Percentiles rank a stretch among this genome's conserved stretches.
Evolutionary conservation across 2,329 filamentous ascomycete genomes (phyloP).

Genomic region (Thielaviopsis punctulata): DNA sequence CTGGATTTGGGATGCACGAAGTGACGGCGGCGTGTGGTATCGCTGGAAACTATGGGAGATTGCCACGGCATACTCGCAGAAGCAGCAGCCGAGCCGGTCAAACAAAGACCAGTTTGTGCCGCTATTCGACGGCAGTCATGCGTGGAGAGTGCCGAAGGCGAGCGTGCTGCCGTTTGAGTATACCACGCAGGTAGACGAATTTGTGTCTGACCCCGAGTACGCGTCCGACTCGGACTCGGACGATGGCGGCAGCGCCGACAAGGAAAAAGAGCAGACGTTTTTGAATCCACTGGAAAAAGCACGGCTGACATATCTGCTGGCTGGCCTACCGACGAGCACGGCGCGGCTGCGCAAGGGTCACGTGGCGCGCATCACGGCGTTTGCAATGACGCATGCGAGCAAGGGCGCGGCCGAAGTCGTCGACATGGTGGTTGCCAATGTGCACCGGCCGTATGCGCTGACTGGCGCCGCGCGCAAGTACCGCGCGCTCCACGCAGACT

Average conservation of each 20-base stretch:
- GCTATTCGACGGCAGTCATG: conserved; percentile 59
- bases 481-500: background rate
- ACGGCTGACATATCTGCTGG: conserved; percentile 68
- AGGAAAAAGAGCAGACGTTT: conserved; percentile 40
- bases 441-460: conserved; percentile 58
- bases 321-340: conserved; percentile 60
- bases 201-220: conserved; percentile 71
- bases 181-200: conserved; percentile 56
- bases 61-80: conserved; percentile 38
- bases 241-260: conserved; percentile 41
- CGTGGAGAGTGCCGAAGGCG: conserved; percentile 59
- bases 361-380: conserved; percentile 68
- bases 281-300: conserved; percentile 72
- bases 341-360: conserved; percentile 66
- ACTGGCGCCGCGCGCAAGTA: conserved; percentile 42
- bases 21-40: conserved; percentile 71
- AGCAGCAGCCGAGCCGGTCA: background rate
- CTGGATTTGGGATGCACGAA: conserved; percentile 80
- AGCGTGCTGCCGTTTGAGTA: conserved; percentile 64
- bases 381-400: conserved; percentile 76
- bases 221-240: conserved; percentile 49
- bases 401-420: conserved; percentile 80
- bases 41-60: conserved; percentile 82
- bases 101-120: conserved; percentile 31
- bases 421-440: conserved; percentile 69